Evolutionary conservation across 1,284 basidiomycete species (phyloP), one percentile per base, ranked within the genome.

Genomic region (Anthracocystis walkeri): DNA sequence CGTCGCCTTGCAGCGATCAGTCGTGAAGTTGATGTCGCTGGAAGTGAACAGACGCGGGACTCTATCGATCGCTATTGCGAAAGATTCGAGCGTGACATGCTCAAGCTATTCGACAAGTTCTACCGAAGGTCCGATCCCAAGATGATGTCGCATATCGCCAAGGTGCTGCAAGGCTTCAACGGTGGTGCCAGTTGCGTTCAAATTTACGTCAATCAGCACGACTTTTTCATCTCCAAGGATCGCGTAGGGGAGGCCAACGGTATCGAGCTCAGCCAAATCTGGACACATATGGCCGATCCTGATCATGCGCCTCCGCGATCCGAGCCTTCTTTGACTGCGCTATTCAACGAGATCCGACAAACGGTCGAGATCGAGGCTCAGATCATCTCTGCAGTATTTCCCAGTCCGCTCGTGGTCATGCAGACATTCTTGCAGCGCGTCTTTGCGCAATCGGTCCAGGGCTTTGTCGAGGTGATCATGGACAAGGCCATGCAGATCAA

Each of bases 141-240:
- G 86, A 94, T 97, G 92, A 99, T 99, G 97, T 93, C 94, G 87
- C 97, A 99, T 84, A 98, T 96, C 82, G 96, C 97, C 1, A 93
- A 95, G 87, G 97, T 95, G 2, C 87, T 99, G 4, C 90, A 97
- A 48, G 96, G 97, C 83, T 99, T 99, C 88, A 99, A 99, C 80
- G 97, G 97, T 4, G 97, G 97, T 11, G 89, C 92, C 41, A 95
- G 94, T 5, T 99, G 96, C 83, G 93, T 99, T 6, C 95, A 98
- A 86, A 94, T 99, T 31, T 99, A 99, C 83, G 97, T 99, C 71
- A 99, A 99, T 82, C 97, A 99, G 86, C 97, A 99, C 83, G 97
- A 99, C 85, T 85, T 84, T 35, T 85, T 85, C 77, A 85, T 85
- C 65, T 79, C 76, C 49, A 85, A 83, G 53, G 94, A 97, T 83